Conservation (phyloP, 1,284 basidiomycete genomes). For the Ganoderma lingzhi region DNA sequence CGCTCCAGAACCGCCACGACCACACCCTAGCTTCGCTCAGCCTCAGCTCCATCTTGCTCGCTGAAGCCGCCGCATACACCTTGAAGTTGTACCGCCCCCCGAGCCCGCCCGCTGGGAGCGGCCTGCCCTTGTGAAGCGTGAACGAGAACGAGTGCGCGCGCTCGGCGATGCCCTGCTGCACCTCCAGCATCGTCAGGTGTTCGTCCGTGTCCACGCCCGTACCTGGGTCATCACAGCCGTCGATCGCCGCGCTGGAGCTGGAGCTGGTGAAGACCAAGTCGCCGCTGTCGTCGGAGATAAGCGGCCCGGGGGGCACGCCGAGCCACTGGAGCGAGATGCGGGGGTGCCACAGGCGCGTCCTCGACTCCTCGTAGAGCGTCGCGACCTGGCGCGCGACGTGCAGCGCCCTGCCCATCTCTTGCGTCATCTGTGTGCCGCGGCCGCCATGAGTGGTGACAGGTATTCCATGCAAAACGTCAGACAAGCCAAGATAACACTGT, state of each 20-base stretch:
- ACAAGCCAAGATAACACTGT: background rate
- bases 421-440: slow-evolving; percentile 50
- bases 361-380: slow-evolving; percentile 44
- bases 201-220: slow-evolving; percentile 30
- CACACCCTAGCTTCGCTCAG: slow-evolving; percentile 15
- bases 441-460: background rate
- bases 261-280: slow-evolving; percentile 27
- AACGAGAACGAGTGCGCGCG: slow-evolving; percentile 30
- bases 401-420: slow-evolving; percentile 49
- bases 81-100: slow-evolving; percentile 19
- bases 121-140: slow-evolving; percentile 27
- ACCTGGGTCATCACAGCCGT: slow-evolving; percentile 27
- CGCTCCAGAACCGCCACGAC: slow-evolving; percentile 24
- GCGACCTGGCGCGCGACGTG: slow-evolving; percentile 46
- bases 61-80: slow-evolving; percentile 17
- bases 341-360: slow-evolving; percentile 53
- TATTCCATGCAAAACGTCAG: background rate
- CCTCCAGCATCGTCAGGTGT: slow-evolving; percentile 38
- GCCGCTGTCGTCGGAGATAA: slow-evolving; percentile 50
- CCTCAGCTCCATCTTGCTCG: slow-evolving; percentile 23
- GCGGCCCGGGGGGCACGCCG: slow-evolving; percentile 50
- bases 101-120: slow-evolving; percentile 26
- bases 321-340: slow-evolving; percentile 56
- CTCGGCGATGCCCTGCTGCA: slow-evolving; percentile 40
- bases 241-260: slow-evolving; percentile 27